Conservation (phyloP, 495 filamentous ascomycete species). For the Oidiodendron maius region DNA sequence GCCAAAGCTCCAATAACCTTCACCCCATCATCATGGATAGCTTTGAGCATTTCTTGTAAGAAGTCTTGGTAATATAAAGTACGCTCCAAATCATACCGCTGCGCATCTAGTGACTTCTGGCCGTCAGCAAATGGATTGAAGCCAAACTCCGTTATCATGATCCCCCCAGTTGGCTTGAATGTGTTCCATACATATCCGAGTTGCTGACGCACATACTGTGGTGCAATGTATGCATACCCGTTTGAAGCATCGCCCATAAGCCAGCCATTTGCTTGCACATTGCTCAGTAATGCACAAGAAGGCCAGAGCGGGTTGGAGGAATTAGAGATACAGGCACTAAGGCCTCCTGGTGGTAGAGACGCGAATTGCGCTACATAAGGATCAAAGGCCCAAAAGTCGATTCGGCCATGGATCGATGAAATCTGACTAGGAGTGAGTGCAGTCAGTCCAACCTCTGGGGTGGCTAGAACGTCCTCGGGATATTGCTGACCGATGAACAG, state of each 20-base stretch:
- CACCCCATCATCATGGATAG: slow-evolving; percentile 15
- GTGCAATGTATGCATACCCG: slow-evolving; percentile 30
- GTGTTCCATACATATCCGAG: slow-evolving; percentile 39
- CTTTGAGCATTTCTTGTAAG: slow-evolving; percentile 13
- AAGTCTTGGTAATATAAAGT: slow-evolving; percentile 14
- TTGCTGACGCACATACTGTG: slow-evolving; percentile 29
- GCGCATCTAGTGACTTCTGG: background rate
- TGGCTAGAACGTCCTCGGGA: background rate
- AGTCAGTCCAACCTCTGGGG: slow-evolving; percentile 6
- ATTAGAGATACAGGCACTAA: slow-evolving; percentile 24
- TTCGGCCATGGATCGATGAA: slow-evolving; percentile 26
- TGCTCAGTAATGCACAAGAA: background rate
- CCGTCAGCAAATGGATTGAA: slow-evolving; percentile 6
- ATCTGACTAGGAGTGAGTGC: slow-evolving; percentile 30
- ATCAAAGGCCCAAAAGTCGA: slow-evolving; percentile 41
- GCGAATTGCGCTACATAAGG: slow-evolving; percentile 38
- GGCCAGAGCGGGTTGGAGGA: slow-evolving; percentile 5
- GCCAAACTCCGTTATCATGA: slow-evolving; percentile 28
- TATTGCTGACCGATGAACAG: slow-evolving; percentile 29
- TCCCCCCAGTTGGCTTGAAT: slow-evolving; percentile 24
- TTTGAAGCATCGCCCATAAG: slow-evolving; percentile 37
- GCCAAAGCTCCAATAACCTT: slow-evolving; percentile 15
- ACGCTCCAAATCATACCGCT: slow-evolving; percentile 10
- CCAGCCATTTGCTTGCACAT: slow-evolving; percentile 15
- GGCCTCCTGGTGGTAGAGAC: slow-evolving; percentile 27